phyloP scores from a whole-genome alignment of 176 grass and related monocot genomes.

The Eleusine coracana region DNA sequence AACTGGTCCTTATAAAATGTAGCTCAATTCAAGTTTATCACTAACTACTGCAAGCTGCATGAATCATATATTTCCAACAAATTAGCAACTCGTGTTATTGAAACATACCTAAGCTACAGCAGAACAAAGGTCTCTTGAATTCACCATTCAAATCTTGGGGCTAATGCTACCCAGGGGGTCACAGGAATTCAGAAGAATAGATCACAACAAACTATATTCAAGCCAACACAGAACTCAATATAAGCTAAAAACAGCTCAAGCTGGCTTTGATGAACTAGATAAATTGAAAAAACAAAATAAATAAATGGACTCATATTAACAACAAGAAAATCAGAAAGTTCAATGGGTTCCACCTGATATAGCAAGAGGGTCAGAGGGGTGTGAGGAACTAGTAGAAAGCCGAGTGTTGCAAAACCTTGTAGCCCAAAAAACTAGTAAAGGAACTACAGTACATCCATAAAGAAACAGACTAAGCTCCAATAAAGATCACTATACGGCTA shows the following conservation, averaged over 20 bases:
- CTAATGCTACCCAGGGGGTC: background rate
- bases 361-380: background rate
- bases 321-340: background rate
- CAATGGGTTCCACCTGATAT: background rate
- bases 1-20: background rate
- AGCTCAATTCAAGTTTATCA: background rate
- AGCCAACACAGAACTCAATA: background rate
- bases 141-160: background rate
- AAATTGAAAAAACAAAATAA: background rate
- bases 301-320: background rate
- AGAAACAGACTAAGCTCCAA: background rate
- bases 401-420: background rate
- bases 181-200: background rate
- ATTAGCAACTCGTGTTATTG: background rate
- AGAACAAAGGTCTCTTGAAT: background rate
- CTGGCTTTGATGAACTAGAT: background rate
- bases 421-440: background rate
- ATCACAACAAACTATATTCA: background rate
- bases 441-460: background rate
- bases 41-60: background rate
- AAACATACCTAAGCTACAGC: constrained; percentile 8
- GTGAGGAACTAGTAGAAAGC: background rate
- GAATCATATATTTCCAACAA: background rate
- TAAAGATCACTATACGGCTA: background rate
- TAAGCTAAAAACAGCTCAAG: background rate